Percentiles rank a stretch among this genome's conserved stretches.
These are phyloP conservation scores for Cryphonectria nitschkei DNA, from an alignment of 2,329 filamentous ascomycete genomes.

Conservation along the genomic window DNA sequence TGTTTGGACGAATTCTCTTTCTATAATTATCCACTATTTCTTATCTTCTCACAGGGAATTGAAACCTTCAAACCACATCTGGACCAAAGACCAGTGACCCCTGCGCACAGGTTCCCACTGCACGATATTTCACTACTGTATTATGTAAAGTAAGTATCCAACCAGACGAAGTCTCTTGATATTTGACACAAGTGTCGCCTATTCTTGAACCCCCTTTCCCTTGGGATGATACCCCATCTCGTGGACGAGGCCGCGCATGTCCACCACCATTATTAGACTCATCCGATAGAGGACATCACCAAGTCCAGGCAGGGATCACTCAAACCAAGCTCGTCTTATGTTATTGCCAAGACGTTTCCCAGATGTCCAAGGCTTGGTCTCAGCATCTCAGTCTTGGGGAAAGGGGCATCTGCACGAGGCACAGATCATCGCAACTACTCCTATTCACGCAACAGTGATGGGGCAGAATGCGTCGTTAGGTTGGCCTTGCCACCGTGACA, in stretches of 20 bases:
- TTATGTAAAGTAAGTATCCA: not conserved
- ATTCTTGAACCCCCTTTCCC: not conserved
- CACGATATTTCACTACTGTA: not conserved
- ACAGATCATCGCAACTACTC: not conserved
- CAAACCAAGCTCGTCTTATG: conserved; percentile 3
- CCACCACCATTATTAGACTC: not conserved
- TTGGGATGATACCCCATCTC: not conserved
- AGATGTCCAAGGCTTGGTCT: not conserved
- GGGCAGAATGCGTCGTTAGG: not conserved
- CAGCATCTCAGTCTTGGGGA: not conserved
- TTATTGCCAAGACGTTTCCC: not conserved
- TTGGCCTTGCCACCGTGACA: not conserved
- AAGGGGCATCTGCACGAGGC: not conserved
- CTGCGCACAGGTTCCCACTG: not conserved
- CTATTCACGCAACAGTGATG: not conserved
- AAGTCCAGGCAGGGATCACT: not conserved
- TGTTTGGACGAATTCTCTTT: not conserved
- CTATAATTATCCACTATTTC: not conserved
- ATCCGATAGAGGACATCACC: not conserved
- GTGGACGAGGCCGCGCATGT: not conserved
- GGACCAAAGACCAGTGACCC: not conserved
- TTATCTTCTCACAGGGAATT: not conserved
- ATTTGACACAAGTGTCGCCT: conserved; percentile 6
- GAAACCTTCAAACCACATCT: not conserved
- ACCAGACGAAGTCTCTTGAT: not conserved